A percentile compares a stretch with the other conserved stretches of the same genome.
Conservation (phyloP, 2,329 filamentous ascomycete genomes). For the Parafenestella ontariensis region DNA sequence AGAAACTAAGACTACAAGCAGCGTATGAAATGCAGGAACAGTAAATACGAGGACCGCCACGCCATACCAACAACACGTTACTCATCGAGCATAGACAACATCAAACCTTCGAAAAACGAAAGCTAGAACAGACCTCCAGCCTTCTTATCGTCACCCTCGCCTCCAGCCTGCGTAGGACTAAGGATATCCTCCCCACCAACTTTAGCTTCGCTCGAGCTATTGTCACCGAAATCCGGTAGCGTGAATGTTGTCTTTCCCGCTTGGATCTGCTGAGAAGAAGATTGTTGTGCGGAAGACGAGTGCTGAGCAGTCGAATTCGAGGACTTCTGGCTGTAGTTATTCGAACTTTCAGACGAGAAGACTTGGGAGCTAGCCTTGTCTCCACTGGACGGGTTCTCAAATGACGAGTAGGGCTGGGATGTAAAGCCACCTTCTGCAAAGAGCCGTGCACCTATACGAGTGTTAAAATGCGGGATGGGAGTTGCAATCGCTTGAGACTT, state of each 20-base stretch:
- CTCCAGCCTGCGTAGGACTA: constrained; percentile 18
- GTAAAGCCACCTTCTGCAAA: constrained; percentile 1
- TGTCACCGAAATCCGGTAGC: constrained; percentile 25
- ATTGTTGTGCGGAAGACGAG: neutral
- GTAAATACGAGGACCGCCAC: neutral
- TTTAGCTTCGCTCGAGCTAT: neutral
- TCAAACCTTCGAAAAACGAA: neutral
- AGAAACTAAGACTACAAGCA: too few species aligned
- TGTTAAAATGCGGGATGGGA: neutral
- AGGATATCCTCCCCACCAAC: constrained; percentile 7
- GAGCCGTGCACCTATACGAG: neutral
- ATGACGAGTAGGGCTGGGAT: constrained; percentile 5
- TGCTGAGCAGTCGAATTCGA: constrained; percentile 7
- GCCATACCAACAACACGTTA: neutral
- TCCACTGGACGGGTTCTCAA: neutral
- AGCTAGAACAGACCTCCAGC: neutral
- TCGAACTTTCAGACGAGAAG: constrained; percentile 7
- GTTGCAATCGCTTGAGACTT: neutral
- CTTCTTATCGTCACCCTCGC: constrained; percentile 3
- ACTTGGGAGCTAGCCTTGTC: neutral
- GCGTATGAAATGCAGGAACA: neutral
- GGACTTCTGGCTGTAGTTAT: constrained; percentile 3
- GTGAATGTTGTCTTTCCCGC: constrained; percentile 27
- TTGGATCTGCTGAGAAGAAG: constrained; percentile 5
- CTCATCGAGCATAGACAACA: neutral